phyloP scores from a whole-genome alignment of 2,329 filamentous ascomycete genomes.

The Aspergillus ochraceoroseus region DNA sequence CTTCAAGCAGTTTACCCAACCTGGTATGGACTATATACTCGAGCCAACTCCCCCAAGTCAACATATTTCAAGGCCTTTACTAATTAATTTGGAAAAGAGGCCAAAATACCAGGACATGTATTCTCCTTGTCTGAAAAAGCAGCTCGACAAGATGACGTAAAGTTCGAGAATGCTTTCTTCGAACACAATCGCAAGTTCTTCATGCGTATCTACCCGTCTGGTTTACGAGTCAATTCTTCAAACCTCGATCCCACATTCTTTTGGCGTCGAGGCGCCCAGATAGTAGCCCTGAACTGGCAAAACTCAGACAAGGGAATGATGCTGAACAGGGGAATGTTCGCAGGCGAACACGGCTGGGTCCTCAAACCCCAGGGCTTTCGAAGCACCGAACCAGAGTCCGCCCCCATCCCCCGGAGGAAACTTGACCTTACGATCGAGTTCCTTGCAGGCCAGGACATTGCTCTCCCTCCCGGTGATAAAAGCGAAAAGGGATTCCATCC shows the following conservation, averaged over 20 bases:
- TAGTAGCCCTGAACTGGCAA: constrained; percentile 93
- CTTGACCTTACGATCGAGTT: constrained; percentile 68
- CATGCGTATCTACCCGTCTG: constrained; percentile 85
- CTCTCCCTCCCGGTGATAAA: constrained; percentile 56
- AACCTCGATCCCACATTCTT: constrained; percentile 81
- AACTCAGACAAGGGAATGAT: constrained; percentile 88
- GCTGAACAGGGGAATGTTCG: constrained; percentile 91
- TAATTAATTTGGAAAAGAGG: constrained; percentile 33
- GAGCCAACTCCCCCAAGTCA: too few species aligned
- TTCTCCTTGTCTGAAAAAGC: constrained; percentile 61
- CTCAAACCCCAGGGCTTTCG: constrained; percentile 76
- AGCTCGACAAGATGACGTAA: constrained; percentile 59
- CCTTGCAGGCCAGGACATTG: constrained; percentile 70
- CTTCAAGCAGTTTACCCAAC: constrained; percentile 67
- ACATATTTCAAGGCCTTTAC: too few species aligned
- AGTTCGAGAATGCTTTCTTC: constrained; percentile 60
- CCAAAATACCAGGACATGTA: constrained; percentile 55
- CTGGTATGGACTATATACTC: too few species aligned
- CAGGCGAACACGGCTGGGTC: constrained; percentile 73
- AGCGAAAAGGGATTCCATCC: constrained; percentile 61
- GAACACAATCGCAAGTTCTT: constrained; percentile 75
- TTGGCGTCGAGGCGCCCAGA: constrained; percentile 84
- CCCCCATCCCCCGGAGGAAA: constrained; percentile 47
- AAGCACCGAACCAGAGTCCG: constrained; percentile 26
- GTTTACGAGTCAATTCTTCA: constrained; percentile 72